Conservation (phyloP, 495 filamentous ascomycete species). For the Neurospora pannonica region DNA sequence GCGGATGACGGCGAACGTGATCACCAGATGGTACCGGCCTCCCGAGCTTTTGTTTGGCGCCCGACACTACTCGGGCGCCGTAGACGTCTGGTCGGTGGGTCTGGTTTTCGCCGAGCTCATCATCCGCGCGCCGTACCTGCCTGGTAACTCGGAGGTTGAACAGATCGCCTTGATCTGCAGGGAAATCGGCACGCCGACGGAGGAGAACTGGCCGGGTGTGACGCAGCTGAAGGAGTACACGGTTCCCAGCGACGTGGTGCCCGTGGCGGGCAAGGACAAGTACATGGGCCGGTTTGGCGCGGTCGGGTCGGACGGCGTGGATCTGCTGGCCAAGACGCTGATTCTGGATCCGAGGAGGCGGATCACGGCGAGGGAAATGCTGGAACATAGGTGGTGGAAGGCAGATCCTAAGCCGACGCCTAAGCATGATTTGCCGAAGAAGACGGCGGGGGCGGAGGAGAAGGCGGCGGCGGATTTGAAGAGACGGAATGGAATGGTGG, state of each 20-base stretch:
- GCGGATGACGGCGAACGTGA: constrained; percentile 87
- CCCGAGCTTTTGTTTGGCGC: constrained; percentile 90
- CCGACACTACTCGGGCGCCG: constrained; percentile 76
- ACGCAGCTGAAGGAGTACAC: constrained; percentile 68
- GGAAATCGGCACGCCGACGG: constrained; percentile 80
- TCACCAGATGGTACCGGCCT: constrained; percentile 93
- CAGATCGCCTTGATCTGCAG: constrained; percentile 72
- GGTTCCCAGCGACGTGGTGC: constrained; percentile 47
- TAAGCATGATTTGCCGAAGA: constrained; percentile 70
- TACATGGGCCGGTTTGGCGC: constrained; percentile 66
- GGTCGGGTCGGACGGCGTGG: constrained; percentile 70
- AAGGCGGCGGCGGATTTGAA: constrained; percentile 82
- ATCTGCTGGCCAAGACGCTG: constrained; percentile 80
- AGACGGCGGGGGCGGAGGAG: constrained; percentile 49
- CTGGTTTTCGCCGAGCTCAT: constrained; percentile 88
- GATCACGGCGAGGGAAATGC: constrained; percentile 60
- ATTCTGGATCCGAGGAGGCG: constrained; percentile 76
- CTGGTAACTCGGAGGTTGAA: constrained; percentile 62
- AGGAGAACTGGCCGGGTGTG: constrained; percentile 94
- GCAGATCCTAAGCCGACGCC: constrained; percentile 73
- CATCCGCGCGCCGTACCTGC: constrained; percentile 67
- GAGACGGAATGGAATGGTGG: constrained; percentile 63
- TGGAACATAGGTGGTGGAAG: constrained; percentile 82
- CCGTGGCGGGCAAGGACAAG: constrained; percentile 56
- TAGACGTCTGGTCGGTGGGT: constrained; percentile 94